Percentiles rank a stretch among this genome's conserved stretches.
Evolutionary conservation across 2,329 filamentous ascomycete genomes (phyloP).

Genomic region (Ilyonectria robusta): DNA sequence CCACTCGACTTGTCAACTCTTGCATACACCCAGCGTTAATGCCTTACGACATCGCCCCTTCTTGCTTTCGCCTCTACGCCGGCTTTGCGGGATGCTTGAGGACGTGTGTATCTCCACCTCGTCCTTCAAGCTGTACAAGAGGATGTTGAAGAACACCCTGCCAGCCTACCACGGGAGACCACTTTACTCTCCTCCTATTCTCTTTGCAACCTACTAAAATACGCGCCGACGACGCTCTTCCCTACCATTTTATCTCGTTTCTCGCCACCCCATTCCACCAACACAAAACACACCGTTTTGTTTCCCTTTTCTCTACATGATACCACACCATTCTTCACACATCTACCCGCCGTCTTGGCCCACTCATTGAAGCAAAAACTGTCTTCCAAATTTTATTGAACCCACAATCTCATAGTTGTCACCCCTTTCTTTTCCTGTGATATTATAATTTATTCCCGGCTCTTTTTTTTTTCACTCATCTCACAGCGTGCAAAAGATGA

Average conservation of each 20-base stretch:
- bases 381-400: conserved; percentile 10
- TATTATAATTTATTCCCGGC: conserved; percentile 17
- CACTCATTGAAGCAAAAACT: conserved; percentile 30
- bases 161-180: not conserved
- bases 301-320: conserved; percentile 41
- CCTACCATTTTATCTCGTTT: conserved; percentile 16
- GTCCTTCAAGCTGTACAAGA: conserved; percentile 7
- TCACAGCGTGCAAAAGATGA: conserved; percentile 1
- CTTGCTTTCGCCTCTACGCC: conserved; percentile 21
- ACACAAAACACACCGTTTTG: conserved; percentile 22
- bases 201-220: conserved; percentile 15
- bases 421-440: conserved; percentile 13
- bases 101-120: conserved; percentile 18
- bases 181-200: not conserved
- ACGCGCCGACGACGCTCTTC: conserved; percentile 19
- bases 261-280: conserved; percentile 17
- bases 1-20: conserved; percentile 10
- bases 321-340: conserved; percentile 38
- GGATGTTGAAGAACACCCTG: not conserved
- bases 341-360: conserved; percentile 34
- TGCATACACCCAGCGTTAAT: conserved; percentile 8
- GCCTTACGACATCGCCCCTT: conserved; percentile 26
- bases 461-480: not conserved
- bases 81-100: conserved; percentile 21
- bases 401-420: conserved; percentile 18